phyloP scores from a whole-genome alignment of 148 eudicot species.

The Camellia granthamiana region DNA sequence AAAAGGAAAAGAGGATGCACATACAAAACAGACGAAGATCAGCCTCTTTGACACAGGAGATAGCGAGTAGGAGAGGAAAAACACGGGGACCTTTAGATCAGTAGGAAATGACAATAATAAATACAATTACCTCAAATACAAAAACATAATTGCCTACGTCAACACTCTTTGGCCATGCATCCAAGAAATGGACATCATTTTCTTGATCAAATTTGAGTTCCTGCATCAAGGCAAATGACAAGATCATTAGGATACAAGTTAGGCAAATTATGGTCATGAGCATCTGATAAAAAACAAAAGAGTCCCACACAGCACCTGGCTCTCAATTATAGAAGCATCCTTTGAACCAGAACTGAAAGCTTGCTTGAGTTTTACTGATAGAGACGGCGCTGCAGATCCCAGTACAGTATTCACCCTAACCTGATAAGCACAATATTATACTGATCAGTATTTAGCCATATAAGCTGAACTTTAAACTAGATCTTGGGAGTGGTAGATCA shows the following conservation, averaged over 20 bases:
- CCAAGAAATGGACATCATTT: constrained; percentile 61
- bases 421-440: constrained; percentile 30
- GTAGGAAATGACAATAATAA: not conserved
- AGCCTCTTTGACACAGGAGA: not conserved
- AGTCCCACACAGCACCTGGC: constrained; percentile 49
- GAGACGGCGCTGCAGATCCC: constrained; percentile 77
- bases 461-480: not conserved
- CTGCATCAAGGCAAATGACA: constrained; percentile 33
- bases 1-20: not conserved
- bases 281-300: constrained; percentile 2
- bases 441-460: not conserved
- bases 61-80: not conserved
- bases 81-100: not conserved
- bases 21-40: constrained; percentile 9
- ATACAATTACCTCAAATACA: constrained; percentile 61
- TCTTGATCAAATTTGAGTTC: constrained; percentile 71
- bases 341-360: constrained; percentile 62
- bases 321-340: constrained; percentile 61
- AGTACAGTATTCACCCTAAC: constrained; percentile 77
- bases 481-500: too few species aligned
- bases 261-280: not conserved
- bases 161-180: constrained; percentile 53
- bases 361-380: constrained; percentile 72
- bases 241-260: constrained; percentile 8
- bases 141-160: constrained; percentile 80